phyloP scores from a whole-genome alignment of 148 eudicot genomes.

The Fagopyrum tataricum region DNA sequence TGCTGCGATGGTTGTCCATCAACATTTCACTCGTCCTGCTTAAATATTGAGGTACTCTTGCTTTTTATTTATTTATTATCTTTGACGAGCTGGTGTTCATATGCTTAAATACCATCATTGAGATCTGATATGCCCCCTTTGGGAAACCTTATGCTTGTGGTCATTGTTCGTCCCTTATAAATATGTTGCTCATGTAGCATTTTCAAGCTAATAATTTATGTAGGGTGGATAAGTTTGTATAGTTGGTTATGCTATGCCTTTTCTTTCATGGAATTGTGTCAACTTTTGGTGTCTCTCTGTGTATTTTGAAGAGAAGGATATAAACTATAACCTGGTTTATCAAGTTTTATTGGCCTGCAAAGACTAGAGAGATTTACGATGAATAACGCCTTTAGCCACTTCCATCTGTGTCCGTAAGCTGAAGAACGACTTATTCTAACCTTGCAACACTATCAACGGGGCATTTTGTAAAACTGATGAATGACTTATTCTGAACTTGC shows the following conservation, averaged over 20 bases:
- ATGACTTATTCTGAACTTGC: not conserved
- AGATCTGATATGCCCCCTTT: not conserved
- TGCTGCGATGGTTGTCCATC: conserved; percentile 97
- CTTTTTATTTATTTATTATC: conserved; percentile 12
- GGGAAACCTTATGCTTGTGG: not conserved
- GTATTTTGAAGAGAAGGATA: not conserved
- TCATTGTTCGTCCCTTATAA: not conserved
- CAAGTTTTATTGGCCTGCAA: not conserved
- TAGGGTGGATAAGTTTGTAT: not conserved
- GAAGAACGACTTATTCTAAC: not conserved
- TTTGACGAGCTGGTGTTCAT: conserved; percentile 1
- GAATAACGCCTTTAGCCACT: not conserved
- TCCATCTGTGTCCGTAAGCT: not conserved
- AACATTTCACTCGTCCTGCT: conserved; percentile 79
- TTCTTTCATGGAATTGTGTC: not conserved
- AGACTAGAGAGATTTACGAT: not conserved
- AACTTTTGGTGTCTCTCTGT: not conserved
- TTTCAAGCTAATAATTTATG: not conserved
- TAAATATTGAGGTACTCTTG: conserved; percentile 54
- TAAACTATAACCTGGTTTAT: not conserved
- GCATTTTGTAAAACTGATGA: not conserved
- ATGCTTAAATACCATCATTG: not conserved
- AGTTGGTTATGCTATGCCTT: not conserved
- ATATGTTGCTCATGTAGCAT: conserved; percentile 1
- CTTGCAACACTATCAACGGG: not conserved